Evolutionary conservation across 768 basidiomycete species (phyloP).

Genomic region (Mrakia hoshinonis): DNA sequence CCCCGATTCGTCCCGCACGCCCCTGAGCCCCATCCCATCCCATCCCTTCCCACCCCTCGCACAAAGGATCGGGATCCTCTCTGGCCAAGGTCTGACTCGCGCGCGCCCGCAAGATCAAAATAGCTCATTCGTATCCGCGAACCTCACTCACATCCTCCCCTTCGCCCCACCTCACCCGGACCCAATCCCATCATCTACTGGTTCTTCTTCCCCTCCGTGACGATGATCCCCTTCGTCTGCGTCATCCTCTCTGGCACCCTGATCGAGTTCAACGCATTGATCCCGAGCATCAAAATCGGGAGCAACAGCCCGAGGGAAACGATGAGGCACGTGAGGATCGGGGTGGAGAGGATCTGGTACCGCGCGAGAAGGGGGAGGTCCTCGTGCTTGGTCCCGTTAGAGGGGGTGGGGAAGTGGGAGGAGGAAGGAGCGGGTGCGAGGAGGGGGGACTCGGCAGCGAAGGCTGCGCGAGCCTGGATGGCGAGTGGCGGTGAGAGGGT

Average conservation of each 20-base stretch:
- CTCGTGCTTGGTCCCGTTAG: conserved; percentile 13
- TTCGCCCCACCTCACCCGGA: conserved; percentile 60
- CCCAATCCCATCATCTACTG: background rate
- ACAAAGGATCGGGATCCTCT: no score
- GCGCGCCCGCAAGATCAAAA: no score
- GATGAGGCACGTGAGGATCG: conserved; percentile 18
- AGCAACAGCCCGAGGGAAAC: conserved; percentile 16
- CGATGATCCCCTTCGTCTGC: conserved; percentile 25
- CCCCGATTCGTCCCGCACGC: no score
- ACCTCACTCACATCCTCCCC: no score
- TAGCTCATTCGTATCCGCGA: no score
- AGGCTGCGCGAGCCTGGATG: conserved; percentile 65
- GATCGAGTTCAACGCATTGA: conserved; percentile 21
- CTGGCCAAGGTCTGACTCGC: no score
- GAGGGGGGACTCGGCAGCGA: conserved; percentile 47
- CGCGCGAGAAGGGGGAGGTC: conserved; percentile 20
- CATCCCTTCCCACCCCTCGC: no score
- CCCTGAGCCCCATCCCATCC: no score
- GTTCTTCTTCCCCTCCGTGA: conserved; percentile 27
- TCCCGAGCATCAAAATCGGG: conserved; percentile 21
- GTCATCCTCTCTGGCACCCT: conserved; percentile 28
- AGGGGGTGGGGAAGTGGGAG: conserved; percentile 39
- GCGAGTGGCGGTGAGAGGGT: conserved; percentile 51
- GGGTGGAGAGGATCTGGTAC: conserved; percentile 26
- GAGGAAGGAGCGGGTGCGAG: conserved; percentile 56